phyloP scores from a whole-genome alignment of 768 basidiomycete genomes.

The Mycena metata region DNA sequence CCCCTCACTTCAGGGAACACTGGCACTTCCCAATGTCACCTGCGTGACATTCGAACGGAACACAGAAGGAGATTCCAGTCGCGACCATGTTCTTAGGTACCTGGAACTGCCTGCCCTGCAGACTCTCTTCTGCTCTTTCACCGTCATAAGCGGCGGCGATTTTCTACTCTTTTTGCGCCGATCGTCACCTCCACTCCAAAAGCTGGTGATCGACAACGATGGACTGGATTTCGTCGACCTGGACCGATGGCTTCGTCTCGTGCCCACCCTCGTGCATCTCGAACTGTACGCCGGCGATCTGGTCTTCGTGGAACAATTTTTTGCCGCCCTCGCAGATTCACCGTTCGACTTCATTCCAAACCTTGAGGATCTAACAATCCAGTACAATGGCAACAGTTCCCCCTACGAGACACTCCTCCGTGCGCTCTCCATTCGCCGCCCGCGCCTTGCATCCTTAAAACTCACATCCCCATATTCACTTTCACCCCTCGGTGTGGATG shows the following conservation, averaged over 20 bases:
- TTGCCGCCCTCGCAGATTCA: background rate
- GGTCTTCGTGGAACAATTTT: background rate
- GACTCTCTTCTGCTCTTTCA: background rate
- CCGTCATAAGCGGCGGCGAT: background rate
- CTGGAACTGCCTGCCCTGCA: constrained; percentile 1
- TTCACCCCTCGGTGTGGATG: background rate
- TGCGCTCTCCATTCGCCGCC: background rate
- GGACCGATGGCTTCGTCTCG: background rate
- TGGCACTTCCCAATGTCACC: too few relatives aligned
- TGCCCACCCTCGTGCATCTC: background rate
- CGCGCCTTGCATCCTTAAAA: background rate
- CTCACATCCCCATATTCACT: background rate
- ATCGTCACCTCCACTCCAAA: constrained; percentile 8
- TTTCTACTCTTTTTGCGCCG: background rate
- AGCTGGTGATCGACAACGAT: background rate
- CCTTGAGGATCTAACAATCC: background rate
- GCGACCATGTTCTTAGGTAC: too few relatives aligned
- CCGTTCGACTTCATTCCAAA: background rate
- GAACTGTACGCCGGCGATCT: background rate
- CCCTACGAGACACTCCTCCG: background rate
- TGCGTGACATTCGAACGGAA: too few relatives aligned
- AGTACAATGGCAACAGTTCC: background rate
- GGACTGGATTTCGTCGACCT: too few relatives aligned
- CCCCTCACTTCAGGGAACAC: too few relatives aligned
- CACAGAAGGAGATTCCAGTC: too few relatives aligned